Evolutionary conservation across 2,329 filamentous ascomycete species (phyloP), one percentile per base, ranked within the genome.

Genomic region (Trichoderma koningii): DNA sequence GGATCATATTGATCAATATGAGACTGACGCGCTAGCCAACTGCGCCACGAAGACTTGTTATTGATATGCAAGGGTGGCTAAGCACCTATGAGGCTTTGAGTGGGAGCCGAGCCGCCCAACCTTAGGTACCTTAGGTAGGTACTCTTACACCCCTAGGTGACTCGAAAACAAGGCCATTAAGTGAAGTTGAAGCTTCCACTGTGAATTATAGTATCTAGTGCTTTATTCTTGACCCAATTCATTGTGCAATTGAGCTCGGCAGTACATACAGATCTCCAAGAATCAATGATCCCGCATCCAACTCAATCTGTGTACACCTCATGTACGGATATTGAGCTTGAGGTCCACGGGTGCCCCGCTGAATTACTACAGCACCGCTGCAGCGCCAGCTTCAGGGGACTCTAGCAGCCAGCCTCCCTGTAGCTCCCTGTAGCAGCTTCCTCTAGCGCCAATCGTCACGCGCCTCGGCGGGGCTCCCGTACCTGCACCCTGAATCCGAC

Each of bases 21-120:
- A 72, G 70, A 71, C 70, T 70, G 68, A 71, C 69, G 69, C 69
- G 66, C 69, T 70, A 70, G 65, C 70, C 70, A 71, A 71, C 70
- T 71, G 70, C 68, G 70, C 70, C 69, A 71, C 68, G 69, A 71
- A 71, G 70, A 70, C 70, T 21, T 26, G 59, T 56, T 55, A 34
- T 48, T 64, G 51, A 41, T 19, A 15, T n/a, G 15, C 41, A 28
- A 17, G 34, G 26, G 28, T 28, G 12, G n/a, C n/a, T 9, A 3
- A 23, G 3, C 10, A 2, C 15, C 6, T 63, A 55, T 63, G 7
- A 55, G 26, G 21, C 21, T 23, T 23, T 2, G 21, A 23, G 2
- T 3, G 21, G 21, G 21, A 23, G 21, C 21, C 21, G 21, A 23
- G 21, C 21, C 21, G 21, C 21, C 3, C 21, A 23, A 23, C 2